Evolutionary conservation across 129 eudicot genomes (phyloP).

Genomic region (Chrysanthemum lavandulifolium): DNA sequence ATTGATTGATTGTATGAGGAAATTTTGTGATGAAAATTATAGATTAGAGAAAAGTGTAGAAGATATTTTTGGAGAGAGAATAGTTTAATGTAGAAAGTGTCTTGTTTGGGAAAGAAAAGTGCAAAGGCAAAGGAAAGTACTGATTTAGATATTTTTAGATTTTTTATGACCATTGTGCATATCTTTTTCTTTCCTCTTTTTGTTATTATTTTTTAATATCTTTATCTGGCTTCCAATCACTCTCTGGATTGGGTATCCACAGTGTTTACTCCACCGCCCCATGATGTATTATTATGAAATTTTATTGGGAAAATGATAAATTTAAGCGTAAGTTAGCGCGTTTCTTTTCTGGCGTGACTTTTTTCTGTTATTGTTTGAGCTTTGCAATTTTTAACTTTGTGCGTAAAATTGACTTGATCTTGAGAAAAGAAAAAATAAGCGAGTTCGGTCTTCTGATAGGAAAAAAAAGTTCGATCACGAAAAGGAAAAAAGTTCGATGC

Average conservation of each 20-base stretch:
- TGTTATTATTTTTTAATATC: neutral
- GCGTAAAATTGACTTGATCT: no score
- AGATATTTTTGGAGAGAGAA: conserved; percentile 21
- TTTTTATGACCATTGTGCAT: neutral
- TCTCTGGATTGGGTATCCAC: conserved; percentile 16
- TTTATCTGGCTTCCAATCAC: neutral
- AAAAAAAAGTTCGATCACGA: no score
- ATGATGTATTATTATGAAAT: neutral
- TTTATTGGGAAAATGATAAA: no score
- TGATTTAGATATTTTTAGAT: conserved; percentile 28
- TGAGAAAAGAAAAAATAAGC: no score
- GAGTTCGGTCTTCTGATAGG: no score
- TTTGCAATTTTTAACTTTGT: no score
- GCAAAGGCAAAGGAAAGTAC: conserved; percentile 15
- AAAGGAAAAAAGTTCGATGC: no score
- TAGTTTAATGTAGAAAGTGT: conserved; percentile 3
- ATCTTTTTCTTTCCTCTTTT: no score
- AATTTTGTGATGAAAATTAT: neutral
- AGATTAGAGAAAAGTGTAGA: conserved; percentile 2
- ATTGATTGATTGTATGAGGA: no score
- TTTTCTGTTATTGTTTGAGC: no score
- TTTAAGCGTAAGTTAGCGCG: no score
- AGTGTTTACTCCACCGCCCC: conserved; percentile 13
- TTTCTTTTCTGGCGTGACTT: no score
- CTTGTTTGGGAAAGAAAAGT: conserved; percentile 17